These are phyloP conservation scores for Apiospora koreana DNA, from an alignment of 2,329 filamentous ascomycete genomes.

Conservation along the genomic window DNA sequence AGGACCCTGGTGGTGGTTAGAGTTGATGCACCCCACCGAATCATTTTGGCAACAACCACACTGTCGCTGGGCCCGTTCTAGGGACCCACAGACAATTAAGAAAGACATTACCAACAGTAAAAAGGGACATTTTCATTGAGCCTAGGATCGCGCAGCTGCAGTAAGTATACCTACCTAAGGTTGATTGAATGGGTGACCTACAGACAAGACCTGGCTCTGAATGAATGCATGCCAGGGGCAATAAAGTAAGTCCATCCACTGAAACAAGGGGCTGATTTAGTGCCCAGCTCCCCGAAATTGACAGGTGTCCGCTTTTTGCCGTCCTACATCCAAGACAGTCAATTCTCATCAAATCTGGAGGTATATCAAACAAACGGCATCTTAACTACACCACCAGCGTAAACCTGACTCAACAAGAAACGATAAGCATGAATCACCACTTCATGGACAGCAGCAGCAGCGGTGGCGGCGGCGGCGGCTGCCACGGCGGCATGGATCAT, in stretches of 20 bases:
- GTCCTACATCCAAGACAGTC: not conserved
- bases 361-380: not conserved
- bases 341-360: not conserved
- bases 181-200: not conserved
- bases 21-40: too few species aligned
- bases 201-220: not conserved
- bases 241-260: not conserved
- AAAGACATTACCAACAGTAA: too few species aligned
- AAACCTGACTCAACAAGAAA: not conserved
- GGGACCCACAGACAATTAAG: too few species aligned
- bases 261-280: slow-evolving; percentile 3
- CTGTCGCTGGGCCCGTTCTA: too few species aligned
- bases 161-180: too few species aligned
- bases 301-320: not conserved
- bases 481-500: not conserved
- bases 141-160: too few species aligned
- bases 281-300: not conserved
- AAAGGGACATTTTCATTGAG: too few species aligned
- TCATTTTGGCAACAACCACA: too few species aligned
- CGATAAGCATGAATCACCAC: not conserved
- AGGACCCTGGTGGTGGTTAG: too few species aligned
- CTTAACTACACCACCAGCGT: not conserved
- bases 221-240: not conserved
- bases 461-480: not conserved
- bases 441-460: not conserved